Percentiles rank a stretch among this genome's conserved stretches.
Evolutionary conservation across 2,329 filamentous ascomycete species (phyloP).

Genomic region (Botrytis elliptica): DNA sequence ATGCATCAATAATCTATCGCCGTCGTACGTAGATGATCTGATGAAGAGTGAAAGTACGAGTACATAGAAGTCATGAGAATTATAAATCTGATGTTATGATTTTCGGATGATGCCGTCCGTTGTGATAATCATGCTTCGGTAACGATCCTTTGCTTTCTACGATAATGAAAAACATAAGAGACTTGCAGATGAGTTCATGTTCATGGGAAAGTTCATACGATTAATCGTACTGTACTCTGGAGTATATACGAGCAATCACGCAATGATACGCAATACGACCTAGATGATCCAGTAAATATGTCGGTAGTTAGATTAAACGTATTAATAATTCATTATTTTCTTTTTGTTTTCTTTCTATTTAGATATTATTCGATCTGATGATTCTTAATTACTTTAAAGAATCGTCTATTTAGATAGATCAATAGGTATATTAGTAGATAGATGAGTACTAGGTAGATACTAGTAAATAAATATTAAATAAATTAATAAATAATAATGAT

Average conservation of each 20-base stretch:
- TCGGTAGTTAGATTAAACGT: not conserved
- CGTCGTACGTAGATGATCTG: not conserved
- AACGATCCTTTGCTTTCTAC: not conserved
- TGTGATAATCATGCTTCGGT: not conserved
- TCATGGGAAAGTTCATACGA: slow-evolving; percentile 1
- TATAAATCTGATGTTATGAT: not conserved
- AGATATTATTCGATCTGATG: not conserved
- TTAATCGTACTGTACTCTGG: not conserved
- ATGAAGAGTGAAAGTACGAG: not conserved
- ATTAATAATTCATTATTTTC: not conserved
- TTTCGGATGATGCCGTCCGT: not conserved
- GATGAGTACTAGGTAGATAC: too few relatives aligned
- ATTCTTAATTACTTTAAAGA: not conserved
- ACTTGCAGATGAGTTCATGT: not conserved
- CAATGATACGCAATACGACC: not conserved
- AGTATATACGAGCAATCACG: not conserved
- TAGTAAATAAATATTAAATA: too few relatives aligned
- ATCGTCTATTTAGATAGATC: not conserved
- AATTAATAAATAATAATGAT: not conserved
- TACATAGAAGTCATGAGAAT: not conserved
- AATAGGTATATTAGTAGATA: not conserved
- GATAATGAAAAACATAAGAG: not conserved
- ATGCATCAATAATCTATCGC: not conserved
- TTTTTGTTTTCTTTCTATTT: too few relatives aligned
- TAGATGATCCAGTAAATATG: not conserved